A percentile compares a stretch with the other conserved stretches of the same genome.
Conservation (phyloP, 352 stramenopile species). For the Aphanomyces cochlioides region DNA sequence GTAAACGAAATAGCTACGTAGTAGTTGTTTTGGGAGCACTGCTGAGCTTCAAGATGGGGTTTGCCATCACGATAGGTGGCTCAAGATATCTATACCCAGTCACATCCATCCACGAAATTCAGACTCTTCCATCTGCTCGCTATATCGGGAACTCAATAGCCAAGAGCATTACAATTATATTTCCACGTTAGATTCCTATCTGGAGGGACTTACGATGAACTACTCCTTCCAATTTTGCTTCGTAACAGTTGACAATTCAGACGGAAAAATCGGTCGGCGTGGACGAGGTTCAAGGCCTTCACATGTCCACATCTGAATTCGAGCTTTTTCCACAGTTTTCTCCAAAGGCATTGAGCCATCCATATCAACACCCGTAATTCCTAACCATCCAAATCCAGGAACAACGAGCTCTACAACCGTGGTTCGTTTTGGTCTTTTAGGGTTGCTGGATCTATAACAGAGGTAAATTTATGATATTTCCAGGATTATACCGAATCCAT, state of each 20-base stretch:
- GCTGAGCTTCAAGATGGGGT: too few species aligned
- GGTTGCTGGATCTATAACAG: constrained; percentile 55
- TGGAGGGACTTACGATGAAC: neutral
- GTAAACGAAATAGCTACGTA: too few species aligned
- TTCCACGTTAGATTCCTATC: too few species aligned
- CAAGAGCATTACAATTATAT: too few species aligned
- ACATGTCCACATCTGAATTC: constrained; percentile 62
- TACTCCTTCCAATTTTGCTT: constrained; percentile 60
- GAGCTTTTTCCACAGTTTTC: constrained; percentile 56
- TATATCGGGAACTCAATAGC: too few species aligned
- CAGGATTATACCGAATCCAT: constrained; percentile 27
- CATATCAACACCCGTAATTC: constrained; percentile 73
- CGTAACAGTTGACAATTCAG: constrained; percentile 74
- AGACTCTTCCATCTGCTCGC: too few species aligned
- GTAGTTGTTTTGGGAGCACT: too few species aligned
- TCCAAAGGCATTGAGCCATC: constrained; percentile 62
- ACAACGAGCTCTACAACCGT: constrained; percentile 74
- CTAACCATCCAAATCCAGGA: constrained; percentile 76
- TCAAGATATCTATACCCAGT: too few species aligned
- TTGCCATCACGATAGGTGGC: too few species aligned
- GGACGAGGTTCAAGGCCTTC: constrained; percentile 54
- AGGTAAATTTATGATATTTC: neutral
- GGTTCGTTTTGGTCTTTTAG: constrained; percentile 74
- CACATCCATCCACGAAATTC: too few species aligned
- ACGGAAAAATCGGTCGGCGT: constrained; percentile 67